A percentile compares a stretch with the other conserved stretches of the same genome.
Evolutionary conservation across 208 protist species (phyloP).

Genomic region (Entamoeba invadens): DNA sequence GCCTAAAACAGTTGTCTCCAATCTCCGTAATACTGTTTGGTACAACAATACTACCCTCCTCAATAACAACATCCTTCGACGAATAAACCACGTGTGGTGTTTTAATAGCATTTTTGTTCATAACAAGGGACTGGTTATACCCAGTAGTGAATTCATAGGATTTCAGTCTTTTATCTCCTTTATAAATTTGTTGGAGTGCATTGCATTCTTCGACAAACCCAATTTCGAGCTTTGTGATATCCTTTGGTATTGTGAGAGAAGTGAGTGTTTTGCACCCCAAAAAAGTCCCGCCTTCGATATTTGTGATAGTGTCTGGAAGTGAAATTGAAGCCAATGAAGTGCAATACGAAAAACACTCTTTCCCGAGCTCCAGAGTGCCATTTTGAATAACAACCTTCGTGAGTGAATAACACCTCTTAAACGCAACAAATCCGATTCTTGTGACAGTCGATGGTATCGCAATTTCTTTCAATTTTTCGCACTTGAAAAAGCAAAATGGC

Average conservation of each 20-base stretch:
- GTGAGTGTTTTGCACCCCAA: background rate
- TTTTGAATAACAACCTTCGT: background rate
- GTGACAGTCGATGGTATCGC: background rate
- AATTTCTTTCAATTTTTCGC: background rate
- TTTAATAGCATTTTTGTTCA: background rate
- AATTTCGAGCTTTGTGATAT: background rate
- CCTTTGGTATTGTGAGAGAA: background rate
- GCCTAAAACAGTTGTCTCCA: background rate
- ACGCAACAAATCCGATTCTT: background rate
- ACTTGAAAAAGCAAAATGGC: background rate
- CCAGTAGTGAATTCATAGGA: background rate
- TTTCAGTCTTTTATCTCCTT: background rate
- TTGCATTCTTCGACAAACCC: background rate
- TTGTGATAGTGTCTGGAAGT: background rate
- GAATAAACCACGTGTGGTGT: background rate
- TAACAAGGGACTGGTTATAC: background rate
- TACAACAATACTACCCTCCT: background rate
- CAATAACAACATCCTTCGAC: background rate
- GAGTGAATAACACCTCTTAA: background rate
- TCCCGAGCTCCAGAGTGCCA: background rate
- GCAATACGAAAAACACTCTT: background rate
- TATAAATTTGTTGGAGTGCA: background rate
- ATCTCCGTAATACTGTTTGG: background rate
- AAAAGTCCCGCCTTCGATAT: background rate
- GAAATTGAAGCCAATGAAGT: background rate